Base-by-base conservation (phyloP, 73 alveolate species). In the Paramecium primaurelia region DNA sequence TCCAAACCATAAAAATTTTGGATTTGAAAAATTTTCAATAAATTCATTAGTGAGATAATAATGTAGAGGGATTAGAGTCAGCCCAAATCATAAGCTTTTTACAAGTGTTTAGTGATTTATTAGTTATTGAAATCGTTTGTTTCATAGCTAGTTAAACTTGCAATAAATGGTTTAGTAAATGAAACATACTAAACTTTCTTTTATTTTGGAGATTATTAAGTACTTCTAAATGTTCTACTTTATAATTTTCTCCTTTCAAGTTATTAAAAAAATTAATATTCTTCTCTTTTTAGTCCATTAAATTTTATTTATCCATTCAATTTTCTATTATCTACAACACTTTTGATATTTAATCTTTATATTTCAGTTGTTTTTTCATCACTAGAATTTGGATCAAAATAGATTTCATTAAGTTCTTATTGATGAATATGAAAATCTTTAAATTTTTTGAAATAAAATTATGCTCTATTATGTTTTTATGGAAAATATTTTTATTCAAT, bases 261-360 rank as follows among this genome's bases (percentile, higher is more conserved):
- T 3, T 3, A 45, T 30, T 47, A 0, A 42, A 80, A 47, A 49
- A 80, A 42, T 49, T 44, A 80, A 10, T 45, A 80, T 26, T 80
- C 91, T 1, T 80, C 91, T 25, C 91, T 80, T 80, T 80, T 80
- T 64, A 42, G 16, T 18, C 77, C 91, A 80, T 42, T 80, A 42
- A 44, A 49, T 25, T 7, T 80, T 3, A 80, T 25, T 36, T 80
- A 38, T 7, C 91, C 75, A 26, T 80, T 44, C 26, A 42, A 45
- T 42, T 80, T 44, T 18, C 91, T 44, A 44, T 80, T 47, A 22
- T 80, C 91, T 3, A 42, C 75, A 12, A 80, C 75, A 80, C 77
- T 20, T 36, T 80, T 80, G 1, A 80, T 80, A 80, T 80, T 80
- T 10, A 32, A 26, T 49, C 91, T 80, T 6, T 26, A 22, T 5